phyloP scores from a whole-genome alignment of 495 filamentous ascomycete species.

The Penicillium arizonense region DNA sequence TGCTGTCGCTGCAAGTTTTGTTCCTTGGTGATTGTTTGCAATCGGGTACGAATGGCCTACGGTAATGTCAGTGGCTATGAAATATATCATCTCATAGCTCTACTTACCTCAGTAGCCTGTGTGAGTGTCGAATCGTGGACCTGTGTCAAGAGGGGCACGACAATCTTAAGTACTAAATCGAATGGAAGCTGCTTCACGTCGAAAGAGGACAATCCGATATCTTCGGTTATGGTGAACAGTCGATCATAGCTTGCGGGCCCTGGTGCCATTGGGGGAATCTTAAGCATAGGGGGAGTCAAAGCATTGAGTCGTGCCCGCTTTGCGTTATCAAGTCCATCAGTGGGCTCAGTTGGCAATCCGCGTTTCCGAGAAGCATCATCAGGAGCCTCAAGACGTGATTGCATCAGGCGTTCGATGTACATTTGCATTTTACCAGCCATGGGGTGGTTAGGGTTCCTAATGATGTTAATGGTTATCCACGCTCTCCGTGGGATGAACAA shows the following conservation, averaged over 20 bases:
- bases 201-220: constrained; percentile 70
- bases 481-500: neutral
- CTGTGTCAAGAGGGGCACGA: constrained; percentile 63
- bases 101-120: constrained; percentile 61
- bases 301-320: constrained; percentile 71
- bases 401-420: constrained; percentile 74
- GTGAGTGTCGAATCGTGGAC: constrained; percentile 64
- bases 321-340: constrained; percentile 63
- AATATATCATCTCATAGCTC: neutral
- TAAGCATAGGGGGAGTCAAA: constrained; percentile 45
- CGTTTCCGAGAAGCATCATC: constrained; percentile 76
- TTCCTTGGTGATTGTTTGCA: constrained; percentile 42
- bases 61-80: constrained; percentile 21
- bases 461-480: neutral
- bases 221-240: constrained; percentile 79
- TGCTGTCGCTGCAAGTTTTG: constrained; percentile 37
- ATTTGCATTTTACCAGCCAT: constrained; percentile 72
- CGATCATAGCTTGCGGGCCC: constrained; percentile 75
- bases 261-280: constrained; percentile 63
- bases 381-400: constrained; percentile 69
- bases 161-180: constrained; percentile 72
- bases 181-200: constrained; percentile 76
- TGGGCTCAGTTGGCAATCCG: constrained; percentile 59
- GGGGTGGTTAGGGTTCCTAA: constrained; percentile 68
- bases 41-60: constrained; percentile 48